Conservation (phyloP, 1,139 yeast genomes). For the Lizanozyma gosingica region DNA sequence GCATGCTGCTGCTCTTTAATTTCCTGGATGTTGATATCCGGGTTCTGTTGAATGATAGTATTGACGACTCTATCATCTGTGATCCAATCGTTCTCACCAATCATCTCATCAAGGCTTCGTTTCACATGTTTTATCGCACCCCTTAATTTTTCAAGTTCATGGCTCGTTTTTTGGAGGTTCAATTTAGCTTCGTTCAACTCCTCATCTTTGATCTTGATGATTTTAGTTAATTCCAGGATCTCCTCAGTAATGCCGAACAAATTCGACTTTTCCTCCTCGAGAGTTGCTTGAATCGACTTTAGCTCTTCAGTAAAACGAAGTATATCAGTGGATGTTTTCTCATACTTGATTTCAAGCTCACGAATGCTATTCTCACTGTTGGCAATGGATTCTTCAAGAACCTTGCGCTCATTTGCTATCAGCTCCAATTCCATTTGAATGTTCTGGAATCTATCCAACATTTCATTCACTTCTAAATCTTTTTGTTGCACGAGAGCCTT, state of each 20-base stretch:
- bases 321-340: conserved; percentile 18
- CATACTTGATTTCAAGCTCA: conserved; percentile 30
- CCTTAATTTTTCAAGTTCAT: conserved; percentile 54
- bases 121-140: conserved; percentile 35
- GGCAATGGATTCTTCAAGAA: conserved; percentile 32
- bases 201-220: conserved; percentile 45
- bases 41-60: conserved; percentile 47
- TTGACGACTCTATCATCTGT: conserved; percentile 50
- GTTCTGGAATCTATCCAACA: conserved; percentile 51
- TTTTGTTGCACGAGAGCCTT: conserved; percentile 27
- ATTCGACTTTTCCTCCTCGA: conserved; percentile 56
- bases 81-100: conserved; percentile 65
- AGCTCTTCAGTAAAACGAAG: conserved; percentile 20
- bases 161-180: conserved; percentile 49
- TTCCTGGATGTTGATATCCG: conserved; percentile 55
- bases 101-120: conserved; percentile 38
- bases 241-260: conserved; percentile 73
- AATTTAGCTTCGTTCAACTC: conserved; percentile 42
- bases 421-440: conserved; percentile 70
- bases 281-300: conserved; percentile 26
- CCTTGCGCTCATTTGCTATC: conserved; percentile 44
- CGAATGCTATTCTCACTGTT: conserved; percentile 23
- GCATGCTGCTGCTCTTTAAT: conserved; percentile 49
- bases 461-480: conserved; percentile 34
- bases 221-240: conserved; percentile 49